A percentile compares a stretch with the other conserved stretches of the same genome.
Conservation (phyloP, 2,329 filamentous ascomycete genomes). For the Corynespora cassiicola region DNA sequence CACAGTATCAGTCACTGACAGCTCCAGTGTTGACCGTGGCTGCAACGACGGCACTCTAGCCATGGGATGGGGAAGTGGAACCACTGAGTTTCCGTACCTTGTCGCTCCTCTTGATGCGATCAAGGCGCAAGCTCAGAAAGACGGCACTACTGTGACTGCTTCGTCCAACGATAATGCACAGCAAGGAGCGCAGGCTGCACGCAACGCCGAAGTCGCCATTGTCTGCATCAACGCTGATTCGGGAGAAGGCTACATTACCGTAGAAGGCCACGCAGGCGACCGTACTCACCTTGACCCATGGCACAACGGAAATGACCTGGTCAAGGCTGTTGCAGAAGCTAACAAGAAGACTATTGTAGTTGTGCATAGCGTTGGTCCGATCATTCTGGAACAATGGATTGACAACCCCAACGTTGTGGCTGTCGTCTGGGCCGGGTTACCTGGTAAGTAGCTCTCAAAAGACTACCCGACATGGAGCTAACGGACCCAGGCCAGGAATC, state of each 20-base stretch:
- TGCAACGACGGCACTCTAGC: constrained; percentile 68
- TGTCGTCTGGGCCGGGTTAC: constrained; percentile 48
- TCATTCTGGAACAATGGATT: constrained; percentile 45
- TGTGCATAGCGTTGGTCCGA: constrained; percentile 45
- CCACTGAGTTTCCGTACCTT: constrained; percentile 54
- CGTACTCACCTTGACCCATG: constrained; percentile 57
- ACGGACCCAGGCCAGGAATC: constrained; percentile 47
- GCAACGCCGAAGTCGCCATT: constrained; percentile 46
- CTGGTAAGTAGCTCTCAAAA: constrained; percentile 28
- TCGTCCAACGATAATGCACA: constrained; percentile 48
- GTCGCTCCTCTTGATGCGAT: constrained; percentile 53
- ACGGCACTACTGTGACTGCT: constrained; percentile 46
- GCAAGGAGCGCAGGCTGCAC: constrained; percentile 45
- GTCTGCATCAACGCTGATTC: constrained; percentile 57
- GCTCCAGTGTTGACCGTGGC: constrained; percentile 64
- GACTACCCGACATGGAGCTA: background rate
- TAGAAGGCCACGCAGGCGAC: constrained; percentile 55
- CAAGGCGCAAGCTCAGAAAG: constrained; percentile 41
- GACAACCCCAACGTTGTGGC: constrained; percentile 46
- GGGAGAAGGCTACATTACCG: constrained; percentile 58
- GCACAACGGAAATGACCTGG: constrained; percentile 52
- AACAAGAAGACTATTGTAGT: constrained; percentile 48
- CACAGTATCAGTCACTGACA: no score
- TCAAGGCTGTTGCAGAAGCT: constrained; percentile 43
- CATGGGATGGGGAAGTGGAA: constrained; percentile 72